Evolutionary conservation across 1,139 yeast species (phyloP).

Genomic region (Saccharomyces uvarum): DNA sequence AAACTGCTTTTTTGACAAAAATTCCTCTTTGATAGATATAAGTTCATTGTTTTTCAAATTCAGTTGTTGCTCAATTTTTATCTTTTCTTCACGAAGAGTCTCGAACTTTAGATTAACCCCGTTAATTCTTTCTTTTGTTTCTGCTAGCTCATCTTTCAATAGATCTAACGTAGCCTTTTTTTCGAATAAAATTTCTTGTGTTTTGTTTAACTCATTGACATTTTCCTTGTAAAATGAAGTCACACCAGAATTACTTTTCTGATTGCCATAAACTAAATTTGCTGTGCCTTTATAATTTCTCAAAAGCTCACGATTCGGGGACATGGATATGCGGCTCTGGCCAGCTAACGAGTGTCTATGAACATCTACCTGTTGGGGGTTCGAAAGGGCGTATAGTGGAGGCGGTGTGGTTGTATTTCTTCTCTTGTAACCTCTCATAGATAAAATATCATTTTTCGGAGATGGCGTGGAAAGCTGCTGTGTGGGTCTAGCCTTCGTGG

Average conservation of each 20-base stretch:
- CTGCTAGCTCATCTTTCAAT: constrained; percentile 22
- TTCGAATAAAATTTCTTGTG: constrained; percentile 23
- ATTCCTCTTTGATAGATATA: constrained; percentile 35
- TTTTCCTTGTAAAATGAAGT: constrained; percentile 29
- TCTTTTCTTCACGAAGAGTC: constrained; percentile 35
- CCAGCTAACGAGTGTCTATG: constrained; percentile 2
- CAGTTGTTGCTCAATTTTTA: constrained; percentile 24
- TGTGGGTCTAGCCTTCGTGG: background rate
- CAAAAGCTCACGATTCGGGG: background rate
- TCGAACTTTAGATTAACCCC: constrained; percentile 16
- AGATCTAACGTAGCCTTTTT: constrained; percentile 27
- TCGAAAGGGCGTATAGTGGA: background rate
- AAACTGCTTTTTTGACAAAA: constrained; percentile 24
- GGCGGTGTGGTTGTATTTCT: constrained; percentile 10
- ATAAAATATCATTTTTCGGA: constrained; percentile 2
- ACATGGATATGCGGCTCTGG: background rate
- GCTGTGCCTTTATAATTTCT: background rate
- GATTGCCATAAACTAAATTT: background rate
- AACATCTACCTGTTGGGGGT: constrained; percentile 4
- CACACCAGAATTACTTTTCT: constrained; percentile 4
- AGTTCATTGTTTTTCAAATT: constrained; percentile 38
- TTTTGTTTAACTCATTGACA: constrained; percentile 24
- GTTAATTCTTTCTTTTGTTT: constrained; percentile 20
- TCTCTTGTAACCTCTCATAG: constrained; percentile 5
- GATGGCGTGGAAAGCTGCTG: constrained; percentile 6